Evolutionary conservation across 2,329 filamentous ascomycete genomes (phyloP).

Genomic region (Sporothrix globosa): DNA sequence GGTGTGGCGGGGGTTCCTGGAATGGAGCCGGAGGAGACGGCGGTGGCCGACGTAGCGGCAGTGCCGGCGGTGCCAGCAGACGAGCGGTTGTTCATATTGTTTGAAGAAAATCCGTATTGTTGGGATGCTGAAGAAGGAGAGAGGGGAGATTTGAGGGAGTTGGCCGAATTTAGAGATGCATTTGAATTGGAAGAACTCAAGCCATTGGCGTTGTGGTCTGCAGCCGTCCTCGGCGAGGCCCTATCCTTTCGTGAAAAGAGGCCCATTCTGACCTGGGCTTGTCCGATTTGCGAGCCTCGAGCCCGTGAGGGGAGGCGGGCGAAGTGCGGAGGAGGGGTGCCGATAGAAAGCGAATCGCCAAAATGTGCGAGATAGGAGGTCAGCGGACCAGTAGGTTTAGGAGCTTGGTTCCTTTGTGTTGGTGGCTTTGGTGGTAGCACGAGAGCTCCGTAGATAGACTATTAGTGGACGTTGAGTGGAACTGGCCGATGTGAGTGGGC

Average conservation of each 20-base stretch:
- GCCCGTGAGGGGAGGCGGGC: constrained; percentile 3
- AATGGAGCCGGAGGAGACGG: constrained; percentile 34
- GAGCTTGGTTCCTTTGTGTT: neutral
- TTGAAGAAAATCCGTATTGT: constrained; percentile 44
- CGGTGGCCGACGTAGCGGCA: constrained; percentile 32
- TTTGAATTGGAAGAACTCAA: constrained; percentile 52
- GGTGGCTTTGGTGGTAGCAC: neutral
- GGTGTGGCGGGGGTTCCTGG: constrained; percentile 56
- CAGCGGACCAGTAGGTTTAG: constrained; percentile 13
- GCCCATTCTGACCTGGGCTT: constrained; percentile 49
- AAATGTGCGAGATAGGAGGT: constrained; percentile 28
- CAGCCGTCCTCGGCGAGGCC: constrained; percentile 48
- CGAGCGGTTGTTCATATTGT: constrained; percentile 55
- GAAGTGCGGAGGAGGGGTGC: constrained; percentile 16
- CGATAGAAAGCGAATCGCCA: constrained; percentile 24
- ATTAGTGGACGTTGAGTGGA: constrained; percentile 21
- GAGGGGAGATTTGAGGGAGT: constrained; percentile 50
- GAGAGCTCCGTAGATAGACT: constrained; percentile 5
- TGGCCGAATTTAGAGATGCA: constrained; percentile 56
- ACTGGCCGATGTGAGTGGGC: constrained; percentile 18
- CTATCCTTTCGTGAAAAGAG: constrained; percentile 61
- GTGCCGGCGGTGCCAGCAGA: constrained; percentile 53
- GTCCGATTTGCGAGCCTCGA: neutral
- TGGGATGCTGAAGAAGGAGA: constrained; percentile 34
- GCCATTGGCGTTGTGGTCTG: constrained; percentile 41